phyloP scores from a whole-genome alignment of 169 alveolate genomes.

The Plasmodium vinckei region DNA sequence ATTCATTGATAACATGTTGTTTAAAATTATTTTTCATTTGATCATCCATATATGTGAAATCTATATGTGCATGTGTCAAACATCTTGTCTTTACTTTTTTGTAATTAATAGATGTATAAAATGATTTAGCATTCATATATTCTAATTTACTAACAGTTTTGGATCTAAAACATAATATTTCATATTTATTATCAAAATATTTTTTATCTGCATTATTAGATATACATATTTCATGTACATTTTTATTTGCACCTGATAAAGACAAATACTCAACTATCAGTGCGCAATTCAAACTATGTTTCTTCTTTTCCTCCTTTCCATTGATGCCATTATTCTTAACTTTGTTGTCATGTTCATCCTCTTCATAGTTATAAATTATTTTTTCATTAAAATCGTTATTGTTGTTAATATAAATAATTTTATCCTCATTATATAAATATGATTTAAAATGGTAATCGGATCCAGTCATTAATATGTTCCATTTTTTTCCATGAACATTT shows the following conservation, averaged over 20 bases:
- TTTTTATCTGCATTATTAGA: constrained; percentile 36
- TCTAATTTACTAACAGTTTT: constrained; percentile 12
- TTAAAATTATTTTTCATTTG: constrained; percentile 70
- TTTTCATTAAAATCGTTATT: neutral
- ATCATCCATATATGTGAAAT: constrained; percentile 73
- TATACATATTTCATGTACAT: constrained; percentile 41
- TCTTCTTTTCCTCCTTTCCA: neutral
- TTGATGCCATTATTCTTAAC: neutral
- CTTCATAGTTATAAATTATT: constrained; percentile 15
- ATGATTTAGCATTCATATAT: constrained; percentile 45
- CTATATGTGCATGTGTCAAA: constrained; percentile 46
- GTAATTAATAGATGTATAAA: constrained; percentile 55
- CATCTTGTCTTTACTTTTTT: constrained; percentile 22
- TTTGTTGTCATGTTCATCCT: neutral
- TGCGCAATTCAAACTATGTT: neutral
- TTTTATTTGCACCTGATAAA: constrained; percentile 27
- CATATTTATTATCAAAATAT: constrained; percentile 19
- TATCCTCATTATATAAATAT: constrained; percentile 15
- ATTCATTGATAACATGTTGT: constrained; percentile 73
- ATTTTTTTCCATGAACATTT: constrained; percentile 18
- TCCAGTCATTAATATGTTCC: constrained; percentile 40
- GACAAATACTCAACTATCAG: constrained; percentile 52
- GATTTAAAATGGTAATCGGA: constrained; percentile 46
- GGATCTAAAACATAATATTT: constrained; percentile 36
- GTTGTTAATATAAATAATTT: neutral